phyloP scores from a whole-genome alignment of 2,329 filamentous ascomycete species.

The Fusarium subtropicale region DNA sequence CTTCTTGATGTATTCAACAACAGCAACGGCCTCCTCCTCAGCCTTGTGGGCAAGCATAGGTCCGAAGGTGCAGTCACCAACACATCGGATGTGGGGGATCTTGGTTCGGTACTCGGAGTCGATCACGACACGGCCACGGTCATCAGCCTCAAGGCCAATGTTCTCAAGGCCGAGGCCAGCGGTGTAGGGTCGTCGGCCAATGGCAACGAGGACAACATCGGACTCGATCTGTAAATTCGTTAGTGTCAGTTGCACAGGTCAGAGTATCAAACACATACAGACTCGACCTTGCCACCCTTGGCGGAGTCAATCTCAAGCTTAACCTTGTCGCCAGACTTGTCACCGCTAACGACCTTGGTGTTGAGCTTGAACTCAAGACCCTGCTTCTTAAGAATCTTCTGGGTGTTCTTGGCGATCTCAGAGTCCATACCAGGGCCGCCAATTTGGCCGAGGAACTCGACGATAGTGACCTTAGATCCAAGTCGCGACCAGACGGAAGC shows the following conservation, averaged over 20 bases:
- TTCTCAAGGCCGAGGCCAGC: conserved; percentile 92
- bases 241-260: conserved; percentile 31
- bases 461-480: conserved; percentile 93
- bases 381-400: conserved; percentile 96
- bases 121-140: conserved; percentile 93
- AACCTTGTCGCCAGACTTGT: conserved; percentile 80
- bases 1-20: conserved; percentile 97
- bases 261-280: conserved; percentile 66
- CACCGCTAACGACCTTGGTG: conserved; percentile 92
- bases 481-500: conserved; percentile 96
- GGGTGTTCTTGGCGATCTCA: conserved; percentile 89
- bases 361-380: conserved; percentile 98
- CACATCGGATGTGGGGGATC: conserved; percentile 94
- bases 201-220: conserved; percentile 95
- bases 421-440: conserved; percentile 97
- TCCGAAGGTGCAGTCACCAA: conserved; percentile 96
- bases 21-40: conserved; percentile 96
- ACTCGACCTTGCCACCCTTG: conserved; percentile 96
- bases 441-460: conserved; percentile 96
- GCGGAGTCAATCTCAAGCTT: conserved; percentile 89
- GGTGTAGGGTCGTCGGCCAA: conserved; percentile 96
- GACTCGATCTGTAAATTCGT: conserved; percentile 77
- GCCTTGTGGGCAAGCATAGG: conserved; percentile 99
- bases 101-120: conserved; percentile 99
- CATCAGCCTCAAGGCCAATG: conserved; percentile 90